phyloP scores from a whole-genome alignment of 2,329 filamentous ascomycete genomes.

The Metarhizium brunneum region DNA sequence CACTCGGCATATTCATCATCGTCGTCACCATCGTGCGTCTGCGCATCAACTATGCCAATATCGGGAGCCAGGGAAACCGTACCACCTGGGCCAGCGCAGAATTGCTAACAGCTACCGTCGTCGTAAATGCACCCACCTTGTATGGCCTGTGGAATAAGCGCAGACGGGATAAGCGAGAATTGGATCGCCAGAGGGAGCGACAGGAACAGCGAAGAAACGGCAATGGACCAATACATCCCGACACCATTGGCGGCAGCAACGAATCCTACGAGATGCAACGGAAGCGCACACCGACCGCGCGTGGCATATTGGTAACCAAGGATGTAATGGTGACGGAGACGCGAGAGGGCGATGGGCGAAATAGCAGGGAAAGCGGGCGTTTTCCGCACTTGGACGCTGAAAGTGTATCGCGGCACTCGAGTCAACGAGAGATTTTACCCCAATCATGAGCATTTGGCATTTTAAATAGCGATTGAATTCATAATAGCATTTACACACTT shows the following conservation, averaged over 20 bases:
- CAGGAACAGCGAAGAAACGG: not conserved
- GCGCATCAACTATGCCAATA: slow-evolving; percentile 25
- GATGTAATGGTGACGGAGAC: not conserved
- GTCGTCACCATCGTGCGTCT: slow-evolving; percentile 28
- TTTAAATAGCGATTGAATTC: too few species aligned
- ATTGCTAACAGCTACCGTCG: slow-evolving; percentile 20
- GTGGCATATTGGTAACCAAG: not conserved
- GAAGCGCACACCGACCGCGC: not conserved
- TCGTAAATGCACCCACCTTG: slow-evolving; percentile 29
- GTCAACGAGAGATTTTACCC: not conserved
- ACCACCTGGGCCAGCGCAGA: slow-evolving; percentile 30
- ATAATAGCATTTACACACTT: too few species aligned
- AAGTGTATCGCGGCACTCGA: not conserved
- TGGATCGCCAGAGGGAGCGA: not conserved
- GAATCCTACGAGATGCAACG: not conserved
- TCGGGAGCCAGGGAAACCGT: slow-evolving; percentile 24
- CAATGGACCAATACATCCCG: not conserved
- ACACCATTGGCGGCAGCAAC: not conserved
- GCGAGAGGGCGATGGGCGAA: not conserved
- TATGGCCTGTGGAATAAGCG: slow-evolving; percentile 24
- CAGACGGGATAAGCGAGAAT: slow-evolving; percentile 6
- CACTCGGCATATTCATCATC: slow-evolving; percentile 29
- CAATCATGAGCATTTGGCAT: too few species aligned
- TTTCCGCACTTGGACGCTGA: not conserved
- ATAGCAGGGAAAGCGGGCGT: not conserved